Evolutionary conservation across 2,329 filamentous ascomycete genomes (phyloP), one percentile per base, ranked within the genome.

Genomic region (Hirsutella rhossiliensis): DNA sequence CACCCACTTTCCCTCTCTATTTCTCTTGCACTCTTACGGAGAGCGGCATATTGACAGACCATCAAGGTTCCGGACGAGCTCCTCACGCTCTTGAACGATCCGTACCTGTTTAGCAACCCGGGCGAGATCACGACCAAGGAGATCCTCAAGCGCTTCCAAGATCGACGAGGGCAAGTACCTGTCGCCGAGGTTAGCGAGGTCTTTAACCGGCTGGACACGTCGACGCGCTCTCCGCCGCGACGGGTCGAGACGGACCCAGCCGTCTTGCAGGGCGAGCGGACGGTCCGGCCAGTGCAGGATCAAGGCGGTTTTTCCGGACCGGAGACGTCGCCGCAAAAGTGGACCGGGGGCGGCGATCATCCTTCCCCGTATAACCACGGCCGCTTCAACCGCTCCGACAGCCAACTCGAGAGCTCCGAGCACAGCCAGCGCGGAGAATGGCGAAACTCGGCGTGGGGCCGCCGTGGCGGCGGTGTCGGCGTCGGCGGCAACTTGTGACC

Each of bases 51-150:
- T 43, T 43, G 20, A 46, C 34, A 8, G 32, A 18, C 11, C 6
- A 19, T 6, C 38, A 11, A 97, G 92, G 88, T 98, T 40, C 92
- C 92, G 1, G 87, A 94, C 59, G 89, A 97, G 58, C 75, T 98
- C 23, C 80, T 89, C 56, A 82, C 85, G 43, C 81, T 96, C 43
- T 72, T 97, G 23, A 86, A 82, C 58, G 90, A 98, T 61, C 82
- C 82, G 5, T 76, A 76, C 19, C 76, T 95, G 42, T 90, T 94
- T 64, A 87, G 82, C 59, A 84, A 80, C 56, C 82, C 76, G 50
- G 82, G 84, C 39, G 90, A 98, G 47, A 82, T 96, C 49, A 96
- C 90, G 2, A 94, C 89, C 6, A 98, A 98, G 63, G 92, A 98
- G 57, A 97, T 98, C 44, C 73, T 98, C 42, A 94, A 90, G 61